Evolutionary conservation across 2,329 filamentous ascomycete species (phyloP), one percentile per base, ranked within the genome.

Genomic region (Neofusicoccum laricinum): DNA sequence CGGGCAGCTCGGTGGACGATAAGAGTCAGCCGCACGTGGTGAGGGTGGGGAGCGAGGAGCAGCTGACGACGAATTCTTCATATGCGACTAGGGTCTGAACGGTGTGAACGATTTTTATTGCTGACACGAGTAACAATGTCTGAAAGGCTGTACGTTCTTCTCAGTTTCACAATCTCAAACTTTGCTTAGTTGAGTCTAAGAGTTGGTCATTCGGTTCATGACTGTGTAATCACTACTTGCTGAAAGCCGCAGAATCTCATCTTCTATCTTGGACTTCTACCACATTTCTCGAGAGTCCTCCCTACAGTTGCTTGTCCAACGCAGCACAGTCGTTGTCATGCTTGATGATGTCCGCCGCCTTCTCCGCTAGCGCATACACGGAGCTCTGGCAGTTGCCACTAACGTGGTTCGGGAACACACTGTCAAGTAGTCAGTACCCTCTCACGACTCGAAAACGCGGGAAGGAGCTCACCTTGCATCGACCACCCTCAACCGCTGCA

Each of bases 301-400:
- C 36, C 5, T 17, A 51, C 30, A 34, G 15, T 14, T 36, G n/a
- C n/a, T 8, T 21, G 25, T 59, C 63, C 36, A 30, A 30, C 25
- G 25, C 25, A 1, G 25, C 25, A 30, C 7, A 30, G 25, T 30
- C 25, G 25, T 30, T 30, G 4, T 30, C 25, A 30, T 48, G 25
- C 53, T 61, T 72, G 25, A 75, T 72, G 2, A 75, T 70, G 41
- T 72, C 69, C 21, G 73, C 73, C 8, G 71, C 73, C 67, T 71
- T 74, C 66, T 74, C 73, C 1, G 72, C 72, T 59, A 75, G 68
- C 17, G 71, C 73, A 64, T 75, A 76, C 66, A 75, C 71, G 0
- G 72, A 73, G 2, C 72, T 66, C 58, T 75, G 73, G n/a, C 61
- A 65, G 12, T 57, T 63, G 3, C 48, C 66, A 14, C 58, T 61